phyloP scores from a whole-genome alignment of 2,329 filamentous ascomycete genomes.

The Fusarium duplospermum region DNA sequence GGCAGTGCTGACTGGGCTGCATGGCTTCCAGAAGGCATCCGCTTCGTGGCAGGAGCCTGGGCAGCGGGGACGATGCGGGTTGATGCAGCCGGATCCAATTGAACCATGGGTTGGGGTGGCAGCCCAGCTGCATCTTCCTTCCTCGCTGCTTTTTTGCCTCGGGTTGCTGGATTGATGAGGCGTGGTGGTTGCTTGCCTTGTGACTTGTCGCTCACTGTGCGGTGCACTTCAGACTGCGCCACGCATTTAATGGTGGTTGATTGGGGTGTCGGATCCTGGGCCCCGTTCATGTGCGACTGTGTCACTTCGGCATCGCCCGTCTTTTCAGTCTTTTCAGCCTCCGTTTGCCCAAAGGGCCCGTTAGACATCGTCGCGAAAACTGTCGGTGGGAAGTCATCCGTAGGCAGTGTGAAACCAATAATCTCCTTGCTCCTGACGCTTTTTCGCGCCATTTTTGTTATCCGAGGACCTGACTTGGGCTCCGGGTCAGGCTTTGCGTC shows the following conservation, averaged over 20 bases:
- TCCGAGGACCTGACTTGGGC: constrained; percentile 47
- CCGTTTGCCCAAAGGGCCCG: background rate
- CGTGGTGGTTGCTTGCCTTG: constrained; percentile 30
- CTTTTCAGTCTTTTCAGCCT: constrained; percentile 2
- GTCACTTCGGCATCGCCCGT: background rate
- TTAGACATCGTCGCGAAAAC: constrained; percentile 31
- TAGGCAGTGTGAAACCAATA: constrained; percentile 52
- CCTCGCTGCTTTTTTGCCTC: constrained; percentile 65
- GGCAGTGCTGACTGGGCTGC: constrained; percentile 45
- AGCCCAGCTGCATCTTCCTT: constrained; percentile 63
- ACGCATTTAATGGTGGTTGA: background rate
- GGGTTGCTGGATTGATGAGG: constrained; percentile 61
- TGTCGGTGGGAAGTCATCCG: constrained; percentile 23
- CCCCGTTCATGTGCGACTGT: constrained; percentile 5
- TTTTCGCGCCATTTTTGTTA: constrained; percentile 55
- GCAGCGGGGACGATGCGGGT: constrained; percentile 11
- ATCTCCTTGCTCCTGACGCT: constrained; percentile 61
- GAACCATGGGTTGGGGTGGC: constrained; percentile 56
- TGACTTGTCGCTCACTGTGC: constrained; percentile 10
- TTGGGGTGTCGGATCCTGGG: background rate
- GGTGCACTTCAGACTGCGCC: background rate
- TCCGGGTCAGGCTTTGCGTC: constrained; percentile 9
- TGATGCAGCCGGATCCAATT: constrained; percentile 46
- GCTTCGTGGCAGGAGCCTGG: constrained; percentile 1
- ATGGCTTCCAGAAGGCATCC: background rate